Percentiles rank a stretch among this genome's conserved stretches.
phyloP scores from a whole-genome alignment of 192 early-diverging fungal species.

The Rhizoclosmatium globosum region DNA sequence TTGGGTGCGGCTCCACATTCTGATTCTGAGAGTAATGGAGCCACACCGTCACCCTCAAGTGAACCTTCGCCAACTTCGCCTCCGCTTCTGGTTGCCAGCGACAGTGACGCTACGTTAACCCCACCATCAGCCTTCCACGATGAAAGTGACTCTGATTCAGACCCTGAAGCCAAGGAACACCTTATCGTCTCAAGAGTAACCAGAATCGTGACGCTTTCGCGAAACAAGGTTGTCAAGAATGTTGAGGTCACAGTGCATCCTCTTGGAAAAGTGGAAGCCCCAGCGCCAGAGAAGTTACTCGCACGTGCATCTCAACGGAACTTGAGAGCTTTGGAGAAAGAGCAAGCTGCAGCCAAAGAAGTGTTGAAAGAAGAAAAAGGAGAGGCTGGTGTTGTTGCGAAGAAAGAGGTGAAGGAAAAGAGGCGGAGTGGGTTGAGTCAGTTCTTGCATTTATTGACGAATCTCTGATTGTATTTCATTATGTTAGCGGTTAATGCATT shows the following conservation, averaged over 20 bases:
- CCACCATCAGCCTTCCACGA: background rate
- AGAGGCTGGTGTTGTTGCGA: background rate
- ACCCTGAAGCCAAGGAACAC: background rate
- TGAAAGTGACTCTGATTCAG: background rate
- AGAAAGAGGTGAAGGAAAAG: background rate
- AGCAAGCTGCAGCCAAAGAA: background rate
- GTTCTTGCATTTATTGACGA: constrained; percentile 25
- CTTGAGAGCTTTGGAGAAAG: background rate
- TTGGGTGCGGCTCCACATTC: constrained; percentile 5
- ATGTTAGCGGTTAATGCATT: background rate
- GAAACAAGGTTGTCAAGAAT: background rate
- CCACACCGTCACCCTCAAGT: background rate
- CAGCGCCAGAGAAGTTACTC: background rate
- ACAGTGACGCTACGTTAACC: background rate
- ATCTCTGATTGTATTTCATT: background rate
- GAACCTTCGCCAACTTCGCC: background rate
- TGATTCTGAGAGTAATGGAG: background rate
- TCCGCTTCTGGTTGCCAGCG: background rate
- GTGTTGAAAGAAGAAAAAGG: background rate
- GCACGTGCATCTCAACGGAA: background rate
- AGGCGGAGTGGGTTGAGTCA: constrained; percentile 28
- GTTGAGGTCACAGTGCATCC: constrained; percentile 25
- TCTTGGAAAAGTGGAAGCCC: constrained; percentile 10
- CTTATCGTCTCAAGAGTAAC: constrained; percentile 31
- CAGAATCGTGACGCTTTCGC: constrained; percentile 8